A percentile compares a stretch with the other conserved stretches of the same genome.
Evolutionary conservation across 2,329 filamentous ascomycete species (phyloP).

Genomic region (Sporothrix variecibatus): DNA sequence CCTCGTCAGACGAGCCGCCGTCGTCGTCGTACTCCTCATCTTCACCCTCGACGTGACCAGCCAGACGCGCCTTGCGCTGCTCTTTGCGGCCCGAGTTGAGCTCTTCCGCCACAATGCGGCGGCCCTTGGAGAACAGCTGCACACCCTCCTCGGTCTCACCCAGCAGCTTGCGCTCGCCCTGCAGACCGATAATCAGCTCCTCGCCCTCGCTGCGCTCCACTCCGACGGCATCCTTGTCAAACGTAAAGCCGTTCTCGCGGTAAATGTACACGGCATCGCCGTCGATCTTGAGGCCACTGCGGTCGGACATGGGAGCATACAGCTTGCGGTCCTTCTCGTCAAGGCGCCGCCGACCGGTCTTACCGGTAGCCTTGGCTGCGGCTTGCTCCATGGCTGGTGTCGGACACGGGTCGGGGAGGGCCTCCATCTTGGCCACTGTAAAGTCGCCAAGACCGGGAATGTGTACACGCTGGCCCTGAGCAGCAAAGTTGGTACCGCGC

Average conservation of each 20-base stretch:
- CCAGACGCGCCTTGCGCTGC: conserved; percentile 58
- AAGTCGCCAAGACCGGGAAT: conserved; percentile 91
- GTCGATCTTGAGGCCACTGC: conserved; percentile 92
- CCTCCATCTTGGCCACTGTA: conserved; percentile 79
- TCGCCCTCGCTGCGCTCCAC: conserved; percentile 88
- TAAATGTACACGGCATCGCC: conserved; percentile 94
- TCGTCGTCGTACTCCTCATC: conserved; percentile 48
- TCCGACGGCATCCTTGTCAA: conserved; percentile 66
- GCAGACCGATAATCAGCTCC: conserved; percentile 87
- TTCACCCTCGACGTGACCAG: conserved; percentile 61
- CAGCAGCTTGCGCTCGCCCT: conserved; percentile 77
- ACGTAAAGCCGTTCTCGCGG: conserved; percentile 71
- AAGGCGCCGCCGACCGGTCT: conserved; percentile 70
- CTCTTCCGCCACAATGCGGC: conserved; percentile 62
- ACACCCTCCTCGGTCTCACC: conserved; percentile 82
- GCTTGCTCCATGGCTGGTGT: conserved; percentile 90
- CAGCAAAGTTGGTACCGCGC: conserved; percentile 89
- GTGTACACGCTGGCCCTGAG: conserved; percentile 82
- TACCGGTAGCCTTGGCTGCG: conserved; percentile 79
- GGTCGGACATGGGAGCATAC: conserved; percentile 97
- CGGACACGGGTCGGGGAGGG: conserved; percentile 89
- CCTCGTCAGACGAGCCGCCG: conserved; percentile 58
- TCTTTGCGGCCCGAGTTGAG: conserved; percentile 64
- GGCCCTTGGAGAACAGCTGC: conserved; percentile 79
- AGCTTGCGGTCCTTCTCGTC: conserved; percentile 97